phyloP scores from a whole-genome alignment of 2,329 filamentous ascomycete species.

The Ceratocystis cubensis region DNA sequence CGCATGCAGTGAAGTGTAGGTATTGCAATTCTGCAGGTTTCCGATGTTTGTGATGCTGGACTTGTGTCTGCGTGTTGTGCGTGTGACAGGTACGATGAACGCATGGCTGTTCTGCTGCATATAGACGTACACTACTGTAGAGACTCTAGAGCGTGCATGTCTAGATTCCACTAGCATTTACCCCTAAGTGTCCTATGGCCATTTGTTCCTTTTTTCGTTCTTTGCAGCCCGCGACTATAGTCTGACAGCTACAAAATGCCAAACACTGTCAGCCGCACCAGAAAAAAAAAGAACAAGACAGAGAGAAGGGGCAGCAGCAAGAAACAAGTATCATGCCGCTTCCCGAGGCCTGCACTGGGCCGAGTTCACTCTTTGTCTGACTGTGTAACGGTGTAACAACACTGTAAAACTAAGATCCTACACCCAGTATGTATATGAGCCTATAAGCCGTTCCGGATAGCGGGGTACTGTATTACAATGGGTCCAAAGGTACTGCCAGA shows the following conservation, averaged over 20 bases:
- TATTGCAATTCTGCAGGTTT: background rate
- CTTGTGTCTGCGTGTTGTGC: background rate
- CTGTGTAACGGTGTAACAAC: background rate
- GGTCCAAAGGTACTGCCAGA: background rate
- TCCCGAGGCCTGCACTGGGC: background rate
- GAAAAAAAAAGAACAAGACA: background rate
- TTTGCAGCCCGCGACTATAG: too few species aligned
- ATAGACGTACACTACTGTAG: too few species aligned
- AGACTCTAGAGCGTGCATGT: too few species aligned
- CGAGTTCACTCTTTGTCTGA: background rate
- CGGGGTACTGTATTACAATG: background rate
- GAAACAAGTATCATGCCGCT: background rate
- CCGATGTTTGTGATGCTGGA: background rate
- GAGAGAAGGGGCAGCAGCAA: background rate
- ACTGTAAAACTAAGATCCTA: background rate
- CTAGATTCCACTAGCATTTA: too few species aligned
- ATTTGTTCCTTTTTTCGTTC: too few species aligned
- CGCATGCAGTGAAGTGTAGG: background rate
- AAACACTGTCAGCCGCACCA: too few species aligned
- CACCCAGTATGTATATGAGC: background rate
- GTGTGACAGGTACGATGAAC: background rate
- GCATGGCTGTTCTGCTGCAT: too few species aligned
- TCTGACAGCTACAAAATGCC: too few species aligned
- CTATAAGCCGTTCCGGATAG: background rate
- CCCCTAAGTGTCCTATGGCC: too few species aligned